Evolutionary conservation across 2,329 filamentous ascomycete species (phyloP).

Genomic region (Sclerotinia minor): DNA sequence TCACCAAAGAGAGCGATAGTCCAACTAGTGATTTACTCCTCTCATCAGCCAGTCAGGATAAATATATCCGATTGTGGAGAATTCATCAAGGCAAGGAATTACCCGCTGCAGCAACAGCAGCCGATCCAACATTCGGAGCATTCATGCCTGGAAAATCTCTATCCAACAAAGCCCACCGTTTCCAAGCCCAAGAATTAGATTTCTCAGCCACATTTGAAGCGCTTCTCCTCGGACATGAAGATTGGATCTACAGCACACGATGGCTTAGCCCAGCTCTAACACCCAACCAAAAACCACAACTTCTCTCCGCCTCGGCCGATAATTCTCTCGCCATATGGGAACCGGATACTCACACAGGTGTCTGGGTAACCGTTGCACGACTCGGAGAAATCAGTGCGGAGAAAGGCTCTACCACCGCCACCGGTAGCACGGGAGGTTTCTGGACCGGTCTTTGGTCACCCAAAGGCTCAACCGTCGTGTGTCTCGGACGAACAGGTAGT

Average conservation of each 20-base stretch:
- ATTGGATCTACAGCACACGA: slow-evolving; percentile 90
- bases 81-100: slow-evolving; percentile 70
- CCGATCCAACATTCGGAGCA: slow-evolving; percentile 58
- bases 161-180: slow-evolving; percentile 84
- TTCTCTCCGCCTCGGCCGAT: slow-evolving; percentile 90
- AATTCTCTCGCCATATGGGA: slow-evolving; percentile 95
- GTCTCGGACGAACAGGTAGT: slow-evolving; percentile 85
- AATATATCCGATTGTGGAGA: slow-evolving; percentile 93
- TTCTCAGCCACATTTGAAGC: slow-evolving; percentile 92
- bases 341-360: slow-evolving; percentile 76
- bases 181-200: slow-evolving; percentile 59
- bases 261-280: slow-evolving; percentile 40
- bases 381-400: slow-evolving; percentile 92
- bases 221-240: slow-evolving; percentile 88
- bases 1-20: slow-evolving; percentile 62
- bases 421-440: slow-evolving; percentile 92
- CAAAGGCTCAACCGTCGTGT: slow-evolving; percentile 70
- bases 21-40: slow-evolving; percentile 69
- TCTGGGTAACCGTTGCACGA: slow-evolving; percentile 84
- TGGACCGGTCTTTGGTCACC: slow-evolving; percentile 95
- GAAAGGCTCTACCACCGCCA: slow-evolving; percentile 94
- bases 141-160: slow-evolving; percentile 69
- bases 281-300: slow-evolving; percentile 54
- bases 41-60: slow-evolving; percentile 94
- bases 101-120: slow-evolving; percentile 54